phyloP scores from a whole-genome alignment of 768 basidiomycete species.

The Macrolepiota albuminosa region DNA sequence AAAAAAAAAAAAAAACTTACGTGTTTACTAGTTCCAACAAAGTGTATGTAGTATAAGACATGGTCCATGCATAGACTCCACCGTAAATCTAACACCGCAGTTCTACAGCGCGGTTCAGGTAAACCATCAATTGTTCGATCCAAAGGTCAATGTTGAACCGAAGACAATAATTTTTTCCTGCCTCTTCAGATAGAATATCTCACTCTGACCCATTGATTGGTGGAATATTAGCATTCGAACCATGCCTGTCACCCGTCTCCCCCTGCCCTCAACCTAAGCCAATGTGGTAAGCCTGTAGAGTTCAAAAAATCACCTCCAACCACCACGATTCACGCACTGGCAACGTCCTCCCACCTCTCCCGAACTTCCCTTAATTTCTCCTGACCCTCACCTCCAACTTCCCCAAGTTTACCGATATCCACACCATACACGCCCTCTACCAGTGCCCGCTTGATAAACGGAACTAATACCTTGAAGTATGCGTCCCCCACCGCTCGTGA shows the following conservation, averaged over 20 bases:
- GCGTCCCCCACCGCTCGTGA: conserved; percentile 47
- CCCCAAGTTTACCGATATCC: conserved; percentile 16
- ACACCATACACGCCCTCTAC: conserved; percentile 71
- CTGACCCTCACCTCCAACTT: conserved; percentile 20
- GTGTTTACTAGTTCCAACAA: too few species aligned
- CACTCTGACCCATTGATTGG: too few species aligned
- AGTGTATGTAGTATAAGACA: too few species aligned
- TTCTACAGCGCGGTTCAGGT: too few species aligned
- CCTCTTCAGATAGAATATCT: too few species aligned
- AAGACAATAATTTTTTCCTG: too few species aligned
- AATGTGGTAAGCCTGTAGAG: not conserved
- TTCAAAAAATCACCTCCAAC: not conserved
- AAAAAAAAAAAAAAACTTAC: too few species aligned
- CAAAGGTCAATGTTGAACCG: too few species aligned
- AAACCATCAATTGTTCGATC: too few species aligned
- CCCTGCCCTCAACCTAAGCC: not conserved
- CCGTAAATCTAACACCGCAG: too few species aligned
- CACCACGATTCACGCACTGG: not conserved
- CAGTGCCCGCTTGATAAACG: conserved; percentile 65
- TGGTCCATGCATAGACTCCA: too few species aligned
- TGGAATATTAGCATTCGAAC: not conserved
- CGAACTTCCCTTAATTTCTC: conserved; percentile 18
- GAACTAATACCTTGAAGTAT: conserved; percentile 60
- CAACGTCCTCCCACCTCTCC: conserved; percentile 30
- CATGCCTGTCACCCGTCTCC: too few species aligned